These are phyloP conservation scores for Phytophthora cactorum DNA, from an alignment of 352 stramenopile genomes.

Conservation along the genomic window DNA sequence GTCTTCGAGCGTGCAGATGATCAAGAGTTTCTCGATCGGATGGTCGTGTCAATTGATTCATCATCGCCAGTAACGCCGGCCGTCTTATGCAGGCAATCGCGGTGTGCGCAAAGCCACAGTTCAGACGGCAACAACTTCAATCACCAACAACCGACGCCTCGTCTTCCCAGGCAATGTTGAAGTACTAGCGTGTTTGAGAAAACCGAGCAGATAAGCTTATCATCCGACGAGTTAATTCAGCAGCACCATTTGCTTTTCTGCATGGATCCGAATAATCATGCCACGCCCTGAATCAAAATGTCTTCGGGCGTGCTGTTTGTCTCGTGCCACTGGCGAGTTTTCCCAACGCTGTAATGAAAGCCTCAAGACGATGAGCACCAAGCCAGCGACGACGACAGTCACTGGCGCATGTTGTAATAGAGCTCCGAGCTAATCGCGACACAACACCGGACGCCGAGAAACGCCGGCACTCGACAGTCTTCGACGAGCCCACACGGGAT, in stretches of 20 bases:
- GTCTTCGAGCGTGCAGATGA: slow-evolving; percentile 21
- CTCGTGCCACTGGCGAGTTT: slow-evolving; percentile 5
- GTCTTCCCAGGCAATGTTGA: slow-evolving; percentile 28
- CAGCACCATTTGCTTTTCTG: slow-evolving; percentile 14
- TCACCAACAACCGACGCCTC: slow-evolving; percentile 14
- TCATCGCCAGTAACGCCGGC: slow-evolving; percentile 5
- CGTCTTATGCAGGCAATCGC: slow-evolving; percentile 27
- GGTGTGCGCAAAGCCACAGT: slow-evolving; percentile 12
- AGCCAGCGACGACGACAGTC: slow-evolving; percentile 22
- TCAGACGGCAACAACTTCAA: slow-evolving; percentile 28
- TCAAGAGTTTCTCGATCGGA: slow-evolving; percentile 20
- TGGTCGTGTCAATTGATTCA: slow-evolving; percentile 13
- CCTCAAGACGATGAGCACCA: background rate
- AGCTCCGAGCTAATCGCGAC: slow-evolving; percentile 1
- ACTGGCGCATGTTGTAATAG: slow-evolving; percentile 17
- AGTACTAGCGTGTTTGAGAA: slow-evolving; percentile 15
- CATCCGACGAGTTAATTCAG: slow-evolving; percentile 12
- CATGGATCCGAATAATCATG: slow-evolving; percentile 1
- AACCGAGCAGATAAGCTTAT: slow-evolving; percentile 30
- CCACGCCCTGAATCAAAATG: background rate
- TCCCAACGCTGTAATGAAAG: slow-evolving; percentile 8
- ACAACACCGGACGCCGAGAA: slow-evolving; percentile 22
- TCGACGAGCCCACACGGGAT: background rate
- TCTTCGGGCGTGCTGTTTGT: background rate
- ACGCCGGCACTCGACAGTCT: slow-evolving; percentile 5